Evolutionary conservation across 208 protist genomes (phyloP), one percentile per base, ranked within the genome.

Genomic region (Strigomonas galati): DNA sequence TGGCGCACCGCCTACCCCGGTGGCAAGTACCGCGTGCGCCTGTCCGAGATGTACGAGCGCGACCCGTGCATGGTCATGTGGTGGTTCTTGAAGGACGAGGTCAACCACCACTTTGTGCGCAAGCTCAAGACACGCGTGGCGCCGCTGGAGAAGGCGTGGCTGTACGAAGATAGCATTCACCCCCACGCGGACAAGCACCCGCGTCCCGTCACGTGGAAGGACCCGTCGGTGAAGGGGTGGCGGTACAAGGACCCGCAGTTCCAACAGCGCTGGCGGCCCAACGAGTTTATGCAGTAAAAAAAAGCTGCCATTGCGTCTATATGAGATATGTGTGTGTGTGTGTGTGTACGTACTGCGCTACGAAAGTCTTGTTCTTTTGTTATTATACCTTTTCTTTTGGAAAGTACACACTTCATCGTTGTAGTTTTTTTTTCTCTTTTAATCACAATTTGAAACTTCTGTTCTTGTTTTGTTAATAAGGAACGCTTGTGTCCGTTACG

Each of bases 51-150:
- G 91, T 97, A 94, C 76, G 87, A 97, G 71, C 88, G 91, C 2
- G 91, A 97, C 67, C 91, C 91, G 3, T 97, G 91, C 78, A 97
- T 97, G 91, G 76, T 97, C 32, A 92, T 97, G 86, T 97, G 85
- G 84, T 93, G 86, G 84, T 97, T 84, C 64, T 60, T 97, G 9
- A 93, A 93, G 70, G 87, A 94, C 67, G 89, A 97, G 64, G 89
- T 97, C 26, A 97, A 94, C 53, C 71, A 77, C 12, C 84, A 96
- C 72, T 96, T 96, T 81, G 86, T 92, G 28, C 87, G 91, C 9
- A 96, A 96, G 74, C 79, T 96, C 15, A 96, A 96, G 76, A 94
- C 72, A 31, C 85, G 91, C 65, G 80, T 82, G 4, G 91, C 91
- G 24, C 91, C 91, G 27, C 65, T 97, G 54, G 91, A 97, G 72